These are phyloP conservation scores for Vitis rupestris DNA, from an alignment of 164 flowering plant genomes.

Conservation along the genomic window DNA sequence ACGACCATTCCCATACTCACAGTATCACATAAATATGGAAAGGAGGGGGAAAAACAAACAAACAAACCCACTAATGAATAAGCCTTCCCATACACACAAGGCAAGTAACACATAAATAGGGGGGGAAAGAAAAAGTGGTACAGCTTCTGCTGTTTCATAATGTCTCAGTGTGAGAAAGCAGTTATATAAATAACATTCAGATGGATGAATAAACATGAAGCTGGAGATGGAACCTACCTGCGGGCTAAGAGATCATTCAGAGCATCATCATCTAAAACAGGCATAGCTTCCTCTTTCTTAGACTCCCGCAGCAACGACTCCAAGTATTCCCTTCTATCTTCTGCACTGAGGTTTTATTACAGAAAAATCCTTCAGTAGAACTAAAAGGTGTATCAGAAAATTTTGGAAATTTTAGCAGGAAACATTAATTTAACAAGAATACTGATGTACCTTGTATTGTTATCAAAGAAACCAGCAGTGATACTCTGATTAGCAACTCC, in stretches of 20 bases:
- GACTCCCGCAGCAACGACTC: slow-evolving; percentile 92
- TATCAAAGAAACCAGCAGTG: slow-evolving; percentile 99
- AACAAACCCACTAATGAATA: too few relatives aligned
- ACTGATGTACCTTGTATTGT: slow-evolving; percentile 78
- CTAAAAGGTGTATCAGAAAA: not conserved
- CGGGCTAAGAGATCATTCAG: slow-evolving; percentile 89
- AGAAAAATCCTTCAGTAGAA: not conserved
- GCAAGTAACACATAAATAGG: too few relatives aligned
- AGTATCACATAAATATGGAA: too few relatives aligned
- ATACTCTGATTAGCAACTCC: slow-evolving; percentile 99
- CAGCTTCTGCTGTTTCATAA: not conserved
- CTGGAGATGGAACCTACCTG: slow-evolving; percentile 25
- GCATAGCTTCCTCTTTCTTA: slow-evolving; percentile 95
- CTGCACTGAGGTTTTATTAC: slow-evolving; percentile 64
- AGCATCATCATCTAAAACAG: slow-evolving; percentile 89
- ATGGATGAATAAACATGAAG: not conserved
- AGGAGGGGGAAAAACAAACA: too few relatives aligned
- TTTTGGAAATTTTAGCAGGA: not conserved
- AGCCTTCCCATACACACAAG: too few relatives aligned
- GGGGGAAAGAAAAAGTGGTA: not conserved
- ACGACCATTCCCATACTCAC: too few relatives aligned
- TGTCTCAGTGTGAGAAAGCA: not conserved
- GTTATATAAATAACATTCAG: not conserved
- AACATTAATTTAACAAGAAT: not conserved
- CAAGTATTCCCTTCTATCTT: slow-evolving; percentile 96